Conservation (phyloP, 2,329 filamentous ascomycete species). For the Phoma herbarum region DNA sequence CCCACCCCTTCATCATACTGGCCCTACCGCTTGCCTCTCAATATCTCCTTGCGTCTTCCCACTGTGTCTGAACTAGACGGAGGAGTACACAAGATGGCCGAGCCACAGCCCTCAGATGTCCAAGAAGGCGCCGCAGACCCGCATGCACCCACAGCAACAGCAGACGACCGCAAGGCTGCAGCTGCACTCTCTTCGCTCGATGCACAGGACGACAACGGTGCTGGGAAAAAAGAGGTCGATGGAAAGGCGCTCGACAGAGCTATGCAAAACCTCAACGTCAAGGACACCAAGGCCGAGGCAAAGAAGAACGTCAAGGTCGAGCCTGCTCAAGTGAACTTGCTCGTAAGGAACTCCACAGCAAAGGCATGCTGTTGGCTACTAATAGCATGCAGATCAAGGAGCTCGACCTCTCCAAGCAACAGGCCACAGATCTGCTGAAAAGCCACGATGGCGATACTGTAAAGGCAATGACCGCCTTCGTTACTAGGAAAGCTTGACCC, state of each 20-base stretch:
- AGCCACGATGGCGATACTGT: constrained; percentile 74
- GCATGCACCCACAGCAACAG: constrained; percentile 61
- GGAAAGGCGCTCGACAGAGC: constrained; percentile 75
- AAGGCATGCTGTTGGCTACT: neutral
- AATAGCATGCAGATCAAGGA: constrained; percentile 63
- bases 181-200: constrained; percentile 77
- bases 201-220: constrained; percentile 57
- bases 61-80: constrained; percentile 2
- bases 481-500: constrained; percentile 36
- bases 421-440: constrained; percentile 78
- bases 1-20: constrained; percentile 22
- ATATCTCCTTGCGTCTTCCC: too few species aligned
- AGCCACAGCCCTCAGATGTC: constrained; percentile 65
- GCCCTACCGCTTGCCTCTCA: neutral
- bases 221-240: constrained; percentile 69
- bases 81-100: constrained; percentile 63
- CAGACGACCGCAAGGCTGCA: constrained; percentile 80
- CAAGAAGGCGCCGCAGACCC: constrained; percentile 67
- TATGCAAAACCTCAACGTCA: constrained; percentile 68
- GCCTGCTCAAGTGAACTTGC: constrained; percentile 71
- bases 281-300: constrained; percentile 57
- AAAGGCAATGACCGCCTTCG: constrained; percentile 71
- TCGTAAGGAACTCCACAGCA: constrained; percentile 63
- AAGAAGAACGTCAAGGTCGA: constrained; percentile 74
- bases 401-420: constrained; percentile 74